Evolutionary conservation across 768 basidiomycete genomes (phyloP).

Genomic region (Lactarius psammicola): DNA sequence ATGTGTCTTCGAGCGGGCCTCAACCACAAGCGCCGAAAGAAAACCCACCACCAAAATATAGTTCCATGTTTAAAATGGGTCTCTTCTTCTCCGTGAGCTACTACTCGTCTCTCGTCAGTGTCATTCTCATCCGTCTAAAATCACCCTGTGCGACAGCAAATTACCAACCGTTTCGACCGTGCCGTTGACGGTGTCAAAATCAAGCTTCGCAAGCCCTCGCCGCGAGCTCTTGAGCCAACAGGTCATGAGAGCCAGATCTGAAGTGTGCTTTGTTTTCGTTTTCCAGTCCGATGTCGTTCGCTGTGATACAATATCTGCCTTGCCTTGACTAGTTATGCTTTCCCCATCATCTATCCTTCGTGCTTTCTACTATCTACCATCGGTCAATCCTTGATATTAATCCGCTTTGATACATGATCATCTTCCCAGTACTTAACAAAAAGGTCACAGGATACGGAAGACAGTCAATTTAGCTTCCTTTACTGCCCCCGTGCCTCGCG

Average conservation of each 20-base stretch:
- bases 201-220: conserved; percentile 15
- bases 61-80: conserved; percentile 8
- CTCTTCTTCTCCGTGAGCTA: neutral
- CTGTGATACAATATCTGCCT: neutral
- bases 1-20: neutral
- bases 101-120: neutral
- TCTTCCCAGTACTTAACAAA: neutral
- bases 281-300: neutral
- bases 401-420: neutral
- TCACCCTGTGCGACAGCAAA: neutral
- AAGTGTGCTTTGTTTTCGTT: neutral
- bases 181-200: conserved; percentile 19
- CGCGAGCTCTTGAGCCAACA: neutral
- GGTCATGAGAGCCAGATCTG: neutral
- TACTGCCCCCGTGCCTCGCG: conserved; percentile 39
- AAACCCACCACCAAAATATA: neutral
- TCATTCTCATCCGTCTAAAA: neutral
- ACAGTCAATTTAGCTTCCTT: conserved; percentile 20
- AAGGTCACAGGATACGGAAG: conserved; percentile 11
- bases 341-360: neutral
- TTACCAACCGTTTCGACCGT: neutral
- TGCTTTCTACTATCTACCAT: conserved; percentile 1
- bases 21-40: neutral
- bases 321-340: neutral
- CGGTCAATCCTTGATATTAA: neutral